Percentiles rank a stretch among this genome's conserved stretches.
These are phyloP conservation scores for Podosphaera xanthii DNA, from an alignment of 2,329 filamentous ascomycete species.

Conservation along the genomic window DNA sequence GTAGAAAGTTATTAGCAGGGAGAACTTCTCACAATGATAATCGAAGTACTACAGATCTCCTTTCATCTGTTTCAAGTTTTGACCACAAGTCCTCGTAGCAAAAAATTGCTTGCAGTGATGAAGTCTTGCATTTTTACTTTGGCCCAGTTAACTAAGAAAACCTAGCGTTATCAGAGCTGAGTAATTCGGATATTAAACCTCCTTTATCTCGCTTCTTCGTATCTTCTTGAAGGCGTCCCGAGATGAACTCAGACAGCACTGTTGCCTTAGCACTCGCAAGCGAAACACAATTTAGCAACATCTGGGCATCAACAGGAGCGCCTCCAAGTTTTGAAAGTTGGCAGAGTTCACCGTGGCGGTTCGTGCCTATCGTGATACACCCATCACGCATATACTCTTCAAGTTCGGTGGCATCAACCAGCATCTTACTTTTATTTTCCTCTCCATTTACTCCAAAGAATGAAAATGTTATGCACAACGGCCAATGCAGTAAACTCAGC, in stretches of 20 bases:
- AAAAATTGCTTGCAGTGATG: no score
- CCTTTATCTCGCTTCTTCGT: slow-evolving; percentile 55
- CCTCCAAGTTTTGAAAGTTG: slow-evolving; percentile 68
- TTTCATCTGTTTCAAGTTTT: no score
- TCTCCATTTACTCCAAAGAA: slow-evolving; percentile 53
- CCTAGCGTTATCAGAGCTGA: slow-evolving; percentile 68
- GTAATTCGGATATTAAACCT: slow-evolving; percentile 52
- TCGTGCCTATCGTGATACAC: slow-evolving; percentile 48
- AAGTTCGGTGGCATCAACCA: slow-evolving; percentile 48
- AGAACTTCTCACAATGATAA: no score
- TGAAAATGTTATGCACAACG: slow-evolving; percentile 75
- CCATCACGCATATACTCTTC: slow-evolving; percentile 58
- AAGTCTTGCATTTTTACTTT: no score
- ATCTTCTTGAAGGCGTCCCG: slow-evolving; percentile 53
- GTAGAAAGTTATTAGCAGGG: no score
- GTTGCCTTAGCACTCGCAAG: slow-evolving; percentile 59
- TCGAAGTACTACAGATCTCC: no score
- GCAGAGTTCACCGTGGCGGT: slow-evolving; percentile 16
- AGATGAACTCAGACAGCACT: slow-evolving; percentile 53
- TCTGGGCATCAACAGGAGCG: slow-evolving; percentile 54
- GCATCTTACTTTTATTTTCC: slow-evolving; percentile 27
- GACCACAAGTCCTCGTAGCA: no score
- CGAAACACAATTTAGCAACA: slow-evolving; percentile 52
- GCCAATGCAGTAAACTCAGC: slow-evolving; percentile 75
- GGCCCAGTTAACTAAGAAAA: slow-evolving; percentile 1